Percentiles rank a stretch among this genome's conserved stretches.
Conservation (phyloP, 2,329 filamentous ascomycete species). For the Colletotrichum shisoi region DNA sequence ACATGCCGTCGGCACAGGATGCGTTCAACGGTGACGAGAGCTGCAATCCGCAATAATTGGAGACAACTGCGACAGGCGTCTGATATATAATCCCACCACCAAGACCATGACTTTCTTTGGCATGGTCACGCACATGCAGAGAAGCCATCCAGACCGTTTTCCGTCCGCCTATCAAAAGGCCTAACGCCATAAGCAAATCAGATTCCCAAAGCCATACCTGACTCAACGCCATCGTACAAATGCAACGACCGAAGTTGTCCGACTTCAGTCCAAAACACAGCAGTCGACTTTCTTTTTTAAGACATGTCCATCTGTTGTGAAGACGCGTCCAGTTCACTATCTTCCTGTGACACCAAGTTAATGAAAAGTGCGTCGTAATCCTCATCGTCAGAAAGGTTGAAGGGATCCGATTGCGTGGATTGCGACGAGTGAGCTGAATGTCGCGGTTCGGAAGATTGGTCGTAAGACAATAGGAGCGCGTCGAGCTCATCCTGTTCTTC, state of each 20-base stretch:
- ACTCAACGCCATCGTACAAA: conserved; percentile 27
- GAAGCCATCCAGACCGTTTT: conserved; percentile 11
- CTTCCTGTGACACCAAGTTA: conserved; percentile 65
- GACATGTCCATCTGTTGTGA: conserved; percentile 60
- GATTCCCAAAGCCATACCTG: neutral
- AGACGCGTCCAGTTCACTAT: conserved; percentile 38
- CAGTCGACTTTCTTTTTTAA: conserved; percentile 40
- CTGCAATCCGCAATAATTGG: conserved; percentile 67
- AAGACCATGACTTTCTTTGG: conserved; percentile 12
- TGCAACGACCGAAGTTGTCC: neutral
- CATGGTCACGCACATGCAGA: conserved; percentile 18
- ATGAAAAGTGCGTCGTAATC: conserved; percentile 72
- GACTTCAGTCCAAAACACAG: neutral
- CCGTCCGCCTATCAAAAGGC: neutral
- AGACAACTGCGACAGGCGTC: conserved; percentile 36
- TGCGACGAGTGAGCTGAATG: conserved; percentile 46
- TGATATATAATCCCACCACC: conserved; percentile 42
- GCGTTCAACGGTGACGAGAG: conserved; percentile 68
- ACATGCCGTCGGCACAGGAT: conserved; percentile 84
- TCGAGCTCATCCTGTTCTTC: conserved; percentile 67
- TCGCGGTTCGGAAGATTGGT: conserved; percentile 43
- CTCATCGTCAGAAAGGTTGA: conserved; percentile 60
- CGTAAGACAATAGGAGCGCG: conserved; percentile 61
- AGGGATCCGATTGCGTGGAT: conserved; percentile 42
- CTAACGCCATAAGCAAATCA: conserved; percentile 13